Evolutionary conservation across 352 stramenopile genomes (phyloP).

Genomic region (Pythium aristosporum): DNA sequence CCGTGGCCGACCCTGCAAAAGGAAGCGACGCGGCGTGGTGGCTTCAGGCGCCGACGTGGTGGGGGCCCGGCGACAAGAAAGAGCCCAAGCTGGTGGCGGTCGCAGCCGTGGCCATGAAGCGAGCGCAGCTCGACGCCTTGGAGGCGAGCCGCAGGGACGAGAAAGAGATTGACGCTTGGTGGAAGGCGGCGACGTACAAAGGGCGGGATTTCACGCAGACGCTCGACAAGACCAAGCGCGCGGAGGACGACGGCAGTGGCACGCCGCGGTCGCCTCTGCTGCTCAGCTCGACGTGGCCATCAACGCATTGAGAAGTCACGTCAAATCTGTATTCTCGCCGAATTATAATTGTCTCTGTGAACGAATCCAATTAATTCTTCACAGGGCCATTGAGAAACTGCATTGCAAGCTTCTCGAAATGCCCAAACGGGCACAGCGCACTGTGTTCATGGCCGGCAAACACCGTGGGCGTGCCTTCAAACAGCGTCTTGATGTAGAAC

Average conservation of each 20-base stretch:
- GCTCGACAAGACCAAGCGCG: conserved; percentile 29
- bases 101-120: conserved; percentile 25
- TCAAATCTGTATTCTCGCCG: background rate
- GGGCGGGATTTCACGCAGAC: conserved; percentile 56
- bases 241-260: conserved; percentile 17
- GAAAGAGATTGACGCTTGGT: conserved; percentile 51
- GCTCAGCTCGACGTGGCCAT: conserved; percentile 28
- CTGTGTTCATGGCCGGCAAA: conserved; percentile 60
- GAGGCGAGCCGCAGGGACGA: conserved; percentile 1
- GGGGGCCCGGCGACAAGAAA: conserved; percentile 38
- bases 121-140: conserved; percentile 22
- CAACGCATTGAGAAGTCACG: background rate
- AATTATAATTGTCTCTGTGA: background rate
- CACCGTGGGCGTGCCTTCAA: conserved; percentile 50
- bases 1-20: conserved; percentile 19
- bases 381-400: conserved; percentile 39
- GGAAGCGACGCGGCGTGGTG: conserved; percentile 43
- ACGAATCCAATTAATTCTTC: background rate
- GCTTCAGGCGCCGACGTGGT: conserved; percentile 66
- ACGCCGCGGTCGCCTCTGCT: conserved; percentile 25
- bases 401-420: conserved; percentile 56
- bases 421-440: conserved; percentile 53
- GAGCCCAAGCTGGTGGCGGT: conserved; percentile 35
- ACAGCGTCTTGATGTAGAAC: conserved; percentile 63
- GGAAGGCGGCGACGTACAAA: conserved; percentile 73